Percentiles rank a stretch among this genome's conserved stretches.
These are phyloP conservation scores for Solanum peruvianum DNA, from an alignment of 257 asterid genomes.

Conservation along the genomic window DNA sequence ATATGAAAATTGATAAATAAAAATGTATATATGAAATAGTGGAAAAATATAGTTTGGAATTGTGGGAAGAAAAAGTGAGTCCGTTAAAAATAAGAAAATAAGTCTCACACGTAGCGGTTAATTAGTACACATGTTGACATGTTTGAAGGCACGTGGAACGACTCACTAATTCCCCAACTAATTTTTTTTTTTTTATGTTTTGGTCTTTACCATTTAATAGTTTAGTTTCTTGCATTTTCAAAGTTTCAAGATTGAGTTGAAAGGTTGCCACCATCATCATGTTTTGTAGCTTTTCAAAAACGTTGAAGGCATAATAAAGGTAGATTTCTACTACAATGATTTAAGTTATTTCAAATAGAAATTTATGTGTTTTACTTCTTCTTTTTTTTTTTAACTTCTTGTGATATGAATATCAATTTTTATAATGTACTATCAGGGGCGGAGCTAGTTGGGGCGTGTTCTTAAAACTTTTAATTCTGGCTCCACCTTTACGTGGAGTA, in stretches of 20 bases:
- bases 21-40: too few relatives aligned
- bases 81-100: not conserved
- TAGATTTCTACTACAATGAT: not conserved
- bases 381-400: not conserved
- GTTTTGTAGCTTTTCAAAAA: not conserved
- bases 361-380: not conserved
- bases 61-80: not conserved
- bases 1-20: too few relatives aligned
- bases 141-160: not conserved
- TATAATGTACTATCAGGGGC: too few relatives aligned
- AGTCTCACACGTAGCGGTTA: not conserved
- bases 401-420: not conserved
- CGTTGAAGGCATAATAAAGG: not conserved
- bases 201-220: not conserved
- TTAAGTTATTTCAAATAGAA: not conserved
- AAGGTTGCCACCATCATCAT: not conserved
- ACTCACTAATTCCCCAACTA: not conserved
- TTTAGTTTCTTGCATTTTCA: not conserved
- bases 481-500: not conserved
- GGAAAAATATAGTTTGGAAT: not conserved
- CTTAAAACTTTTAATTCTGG: too few relatives aligned
- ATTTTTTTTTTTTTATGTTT: not conserved
- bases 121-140: not conserved
- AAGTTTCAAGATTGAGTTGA: not conserved
- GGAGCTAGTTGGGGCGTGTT: too few relatives aligned